Percentiles rank a stretch among this genome's conserved stretches.
Conservation (phyloP, 2,329 filamentous ascomycete species). For the Parastagonospora nodorum region DNA sequence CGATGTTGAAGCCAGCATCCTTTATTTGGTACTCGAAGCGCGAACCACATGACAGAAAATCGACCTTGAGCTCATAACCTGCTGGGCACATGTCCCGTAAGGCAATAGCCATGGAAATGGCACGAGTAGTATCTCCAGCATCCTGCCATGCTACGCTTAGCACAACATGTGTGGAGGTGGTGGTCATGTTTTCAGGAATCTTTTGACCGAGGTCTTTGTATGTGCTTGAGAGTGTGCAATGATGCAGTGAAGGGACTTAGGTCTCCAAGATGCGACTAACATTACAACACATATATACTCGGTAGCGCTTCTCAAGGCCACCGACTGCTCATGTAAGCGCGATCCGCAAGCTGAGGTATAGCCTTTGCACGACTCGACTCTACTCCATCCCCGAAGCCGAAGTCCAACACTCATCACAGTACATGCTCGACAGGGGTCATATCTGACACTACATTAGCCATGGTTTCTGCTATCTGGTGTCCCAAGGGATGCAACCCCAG, state of each 20-base stretch:
- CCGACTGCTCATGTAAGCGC: too few species aligned
- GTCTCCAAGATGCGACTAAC: too few species aligned
- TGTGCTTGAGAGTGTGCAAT: not conserved
- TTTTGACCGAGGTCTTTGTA: not conserved
- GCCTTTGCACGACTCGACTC: not conserved
- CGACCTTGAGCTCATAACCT: slow-evolving; percentile 30
- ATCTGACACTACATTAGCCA: not conserved
- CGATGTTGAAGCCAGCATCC: slow-evolving; percentile 39
- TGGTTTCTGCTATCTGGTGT: not conserved
- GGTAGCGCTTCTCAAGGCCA: too few species aligned
- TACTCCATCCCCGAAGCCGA: slow-evolving; percentile 7
- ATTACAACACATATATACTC: too few species aligned
- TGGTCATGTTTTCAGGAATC: slow-evolving; percentile 13
- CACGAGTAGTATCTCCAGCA: slow-evolving; percentile 39
- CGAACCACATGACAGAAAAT: slow-evolving; percentile 38
- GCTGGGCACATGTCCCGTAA: slow-evolving; percentile 36
- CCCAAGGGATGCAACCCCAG: not conserved
- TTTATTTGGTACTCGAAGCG: slow-evolving; percentile 39
- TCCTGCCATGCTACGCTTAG: slow-evolving; percentile 42
- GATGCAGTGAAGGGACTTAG: too few species aligned
- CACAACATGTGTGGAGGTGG: slow-evolving; percentile 28
- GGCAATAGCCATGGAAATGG: slow-evolving; percentile 35
- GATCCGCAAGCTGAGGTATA: not conserved
- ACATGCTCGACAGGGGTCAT: not conserved
- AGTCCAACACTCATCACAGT: not conserved